Base-by-base conservation (phyloP, 2,329 filamentous ascomycete species). In the Stemphylium vesicarium region DNA sequence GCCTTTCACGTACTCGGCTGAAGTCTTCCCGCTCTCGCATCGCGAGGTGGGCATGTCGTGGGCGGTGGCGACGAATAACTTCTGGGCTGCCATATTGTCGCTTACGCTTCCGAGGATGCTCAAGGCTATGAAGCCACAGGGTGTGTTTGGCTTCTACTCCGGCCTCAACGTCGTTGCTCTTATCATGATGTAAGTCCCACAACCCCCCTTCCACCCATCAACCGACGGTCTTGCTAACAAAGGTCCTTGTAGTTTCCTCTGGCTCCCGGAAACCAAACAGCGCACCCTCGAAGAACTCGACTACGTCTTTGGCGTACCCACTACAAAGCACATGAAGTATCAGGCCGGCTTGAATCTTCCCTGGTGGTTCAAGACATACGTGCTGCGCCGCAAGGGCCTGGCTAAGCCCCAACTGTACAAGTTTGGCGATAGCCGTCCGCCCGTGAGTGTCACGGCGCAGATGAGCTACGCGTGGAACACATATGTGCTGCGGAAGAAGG, bases 1-100 rank as follows among this genome's bases (percentile, higher is more conserved):
- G 9, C 62, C 63, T 0, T 68, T 68, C 40, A 62, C 63, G 2
- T 68, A 68, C 50, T 68, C 65, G 3, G 7, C 88, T 37, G 88
- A 90, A 70, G 85, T 89, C 1, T 90, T 88, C 69, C 88, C 88
- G 0, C 81, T 90, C 0, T 88, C 85, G 1, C 87, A 90, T 69
- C 82, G 88, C 65, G 88, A 90, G 68, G 81, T 90, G 20, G 88
- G 88, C 52, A 90, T 91, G 88, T 83, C 82, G 0, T 89, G 83
- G 74, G 84, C 86, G 7, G 87, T 90, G 8, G 85, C 87, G 1
- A 89, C 85, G 0, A 88, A 85, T 58, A 78, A 88, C 57, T 83
- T 82, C 74, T 84, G 81, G 75, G 81, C 77, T 7, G 79, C 83
- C 0, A 82, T 89, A 0, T 75, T 87, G 40, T 82, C 83, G n/a